A percentile compares a stretch with the other conserved stretches of the same genome.
Evolutionary conservation across 2,329 filamentous ascomycete genomes (phyloP).

Genomic region (Alternaria atra): DNA sequence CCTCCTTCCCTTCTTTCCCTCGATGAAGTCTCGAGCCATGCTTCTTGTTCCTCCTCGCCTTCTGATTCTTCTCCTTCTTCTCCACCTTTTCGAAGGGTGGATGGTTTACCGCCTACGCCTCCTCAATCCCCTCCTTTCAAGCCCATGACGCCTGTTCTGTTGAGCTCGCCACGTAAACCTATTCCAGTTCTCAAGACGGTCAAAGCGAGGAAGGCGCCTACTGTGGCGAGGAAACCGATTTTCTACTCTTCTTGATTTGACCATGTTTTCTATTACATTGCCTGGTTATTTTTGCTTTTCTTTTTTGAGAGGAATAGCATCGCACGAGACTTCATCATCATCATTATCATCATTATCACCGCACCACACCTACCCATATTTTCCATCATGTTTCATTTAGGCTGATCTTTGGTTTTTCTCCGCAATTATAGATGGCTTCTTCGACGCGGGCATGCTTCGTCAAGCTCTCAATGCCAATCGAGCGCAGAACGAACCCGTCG

Average conservation of each 20-base stretch:
- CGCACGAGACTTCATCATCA: slow-evolving; percentile 8
- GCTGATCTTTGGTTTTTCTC: slow-evolving; percentile 44
- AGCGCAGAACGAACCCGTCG: slow-evolving; percentile 58
- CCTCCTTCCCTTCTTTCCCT: slow-evolving; percentile 35
- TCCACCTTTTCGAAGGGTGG: background rate
- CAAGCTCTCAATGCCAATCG: slow-evolving; percentile 80
- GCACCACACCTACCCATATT: background rate
- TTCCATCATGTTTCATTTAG: slow-evolving; percentile 1
- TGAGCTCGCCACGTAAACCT: slow-evolving; percentile 36
- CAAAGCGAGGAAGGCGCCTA: slow-evolving; percentile 25
- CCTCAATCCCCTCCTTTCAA: slow-evolving; percentile 49
- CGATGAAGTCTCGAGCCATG: slow-evolving; percentile 27
- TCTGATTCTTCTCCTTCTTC: background rate
- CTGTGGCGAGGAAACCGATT: slow-evolving; percentile 31
- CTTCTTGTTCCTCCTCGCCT: slow-evolving; percentile 23
- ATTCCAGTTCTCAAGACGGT: slow-evolving; percentile 33
- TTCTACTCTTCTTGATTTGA: slow-evolving; percentile 25
- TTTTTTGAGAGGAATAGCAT: background rate
- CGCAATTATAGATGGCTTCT: slow-evolving; percentile 80
- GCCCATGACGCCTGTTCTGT: slow-evolving; percentile 43
- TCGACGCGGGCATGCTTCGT: slow-evolving; percentile 93
- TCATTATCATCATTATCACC: background rate
- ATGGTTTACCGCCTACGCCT: slow-evolving; percentile 39
- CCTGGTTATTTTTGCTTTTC: slow-evolving; percentile 7
- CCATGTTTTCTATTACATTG: background rate